phyloP scores from a whole-genome alignment of 2,329 filamentous ascomycete species.

The Aspergillus fructus region DNA sequence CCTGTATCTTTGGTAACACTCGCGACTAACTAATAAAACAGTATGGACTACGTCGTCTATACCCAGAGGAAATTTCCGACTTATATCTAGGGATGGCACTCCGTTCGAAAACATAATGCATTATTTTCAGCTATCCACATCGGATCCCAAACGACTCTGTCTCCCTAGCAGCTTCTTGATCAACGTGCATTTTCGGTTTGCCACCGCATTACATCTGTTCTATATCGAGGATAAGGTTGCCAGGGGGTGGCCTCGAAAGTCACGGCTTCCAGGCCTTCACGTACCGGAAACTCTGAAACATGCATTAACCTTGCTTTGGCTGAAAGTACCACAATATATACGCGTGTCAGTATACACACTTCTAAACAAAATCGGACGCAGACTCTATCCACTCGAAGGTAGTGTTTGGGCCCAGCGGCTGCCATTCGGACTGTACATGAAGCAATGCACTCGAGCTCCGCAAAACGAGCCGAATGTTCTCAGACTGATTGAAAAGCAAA shows the following conservation, averaged over 20 bases:
- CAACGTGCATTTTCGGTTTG: background rate
- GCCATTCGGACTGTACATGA: constrained; percentile 6
- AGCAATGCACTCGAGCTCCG: background rate
- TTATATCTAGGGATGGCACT: background rate
- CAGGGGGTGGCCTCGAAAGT: background rate
- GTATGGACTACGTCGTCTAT: background rate
- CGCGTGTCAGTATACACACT: background rate
- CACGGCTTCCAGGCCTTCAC: background rate
- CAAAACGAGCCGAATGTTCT: background rate
- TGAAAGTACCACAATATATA: background rate
- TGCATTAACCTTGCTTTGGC: background rate
- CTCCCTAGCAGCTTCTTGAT: background rate
- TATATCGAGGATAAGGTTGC: background rate
- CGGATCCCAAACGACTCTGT: background rate
- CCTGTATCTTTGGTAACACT: no score
- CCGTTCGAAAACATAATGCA: background rate
- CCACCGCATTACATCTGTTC: background rate
- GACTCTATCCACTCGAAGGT: background rate
- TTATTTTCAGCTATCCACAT: background rate
- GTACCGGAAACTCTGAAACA: background rate
- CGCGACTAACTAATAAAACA: background rate
- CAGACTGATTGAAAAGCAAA: background rate
- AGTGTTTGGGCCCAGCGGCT: background rate
- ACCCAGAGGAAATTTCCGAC: background rate
- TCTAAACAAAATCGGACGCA: background rate